Evolutionary conservation across 257 asterid genomes (phyloP), one percentile per base, ranked within the genome.

Genomic region (Plantago elongata): DNA sequence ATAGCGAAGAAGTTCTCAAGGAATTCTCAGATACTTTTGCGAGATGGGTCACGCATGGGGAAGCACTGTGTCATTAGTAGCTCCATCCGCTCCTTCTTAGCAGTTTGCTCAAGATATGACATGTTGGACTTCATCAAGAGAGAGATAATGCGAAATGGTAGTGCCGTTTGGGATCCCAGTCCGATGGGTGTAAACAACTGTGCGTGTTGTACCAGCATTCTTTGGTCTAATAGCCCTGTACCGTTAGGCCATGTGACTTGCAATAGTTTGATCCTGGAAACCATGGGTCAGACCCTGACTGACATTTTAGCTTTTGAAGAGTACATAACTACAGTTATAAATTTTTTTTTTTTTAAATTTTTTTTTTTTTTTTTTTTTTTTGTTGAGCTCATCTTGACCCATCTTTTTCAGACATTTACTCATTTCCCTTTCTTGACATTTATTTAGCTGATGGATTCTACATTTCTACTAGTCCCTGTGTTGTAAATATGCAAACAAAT

Each of bases 1-100:
- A 68, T 47, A 72, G 71, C 9, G 95, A 83, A 69, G 67, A 83
- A 78, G 86, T 84, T 69, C 83, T 63, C 5, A 91, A 86, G 78
- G 95, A 86, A 54, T 87, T 78, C 79, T 83, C 98, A n/a, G 96
- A 86, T 71, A 83, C 79, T 76, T 91, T 91, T 83, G 92, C 74
- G 66, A 78, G 61, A 4, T 91, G 98, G 98, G 95, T 91, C 59
- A 79, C 69, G 38, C 45, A 16, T 42, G 98, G 98, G 51, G 98
- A 91, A 81, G 64, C 94, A 37, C 71, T 91, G 2, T 81, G 84
- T 68, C 88, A 85, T 68, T 84, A 82, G 83, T 72, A 37, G 55
- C 61, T 56, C 27, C 27, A 72, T 73, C 63, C 30, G 38, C 66
- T 42, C 60, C 16, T 43, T 54, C n/a, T 43, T 59, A 54, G 70